Base-by-base conservation (phyloP, 768 basidiomycete genomes). In the Amanita fuliginea region DNA sequence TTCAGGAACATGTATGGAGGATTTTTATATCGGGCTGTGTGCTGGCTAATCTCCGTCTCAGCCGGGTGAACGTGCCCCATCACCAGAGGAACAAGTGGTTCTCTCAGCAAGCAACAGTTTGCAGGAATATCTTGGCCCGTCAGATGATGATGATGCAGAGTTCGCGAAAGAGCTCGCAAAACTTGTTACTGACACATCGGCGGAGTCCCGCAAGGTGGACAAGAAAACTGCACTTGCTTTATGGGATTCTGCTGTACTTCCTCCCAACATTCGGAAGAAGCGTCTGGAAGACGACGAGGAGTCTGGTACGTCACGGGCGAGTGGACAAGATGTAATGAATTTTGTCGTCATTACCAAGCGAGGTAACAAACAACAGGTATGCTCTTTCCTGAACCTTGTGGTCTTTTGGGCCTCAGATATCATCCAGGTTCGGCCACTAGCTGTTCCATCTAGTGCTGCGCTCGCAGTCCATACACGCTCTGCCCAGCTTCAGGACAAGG, bases 91-190 rank as follows among this genome's bases (percentile, higher is more conserved):
- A 43, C 77, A 86, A 9, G 75, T 92, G 9, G 73, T 92, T 37
- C 75, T 83, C 30, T 80, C 81, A 24, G 66, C 73, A 24, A 70
- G 67, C 54, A 74, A 70, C 52, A 73, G 65, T 49, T 60, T 68
- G 10, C 79, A 84, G 56, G 90, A 93, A 59, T 71, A 74, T 49
- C 70, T 89, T 35, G 91, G 90, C 6, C 86, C 89, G 1, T 81
- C 86, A 7, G 84, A 90, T 55, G 92, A 94, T 59, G 91, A 86
- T 16, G 88, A 95, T 42, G 86, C 82, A 2, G 95, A 94, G 30
- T 99, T 99, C 59, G 88, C 85, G 7, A 91, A 91, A 62, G 96
- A 98, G 62, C 76, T 99, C 16, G 92, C 95, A 2, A 97, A 88
- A 68, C 81, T 99, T 69, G 81, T 97, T 42, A 91, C 88, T 0